Evolutionary conservation across 108 stramenopile genomes (phyloP).

Genomic region (Pseudonitzschia multistriata): DNA sequence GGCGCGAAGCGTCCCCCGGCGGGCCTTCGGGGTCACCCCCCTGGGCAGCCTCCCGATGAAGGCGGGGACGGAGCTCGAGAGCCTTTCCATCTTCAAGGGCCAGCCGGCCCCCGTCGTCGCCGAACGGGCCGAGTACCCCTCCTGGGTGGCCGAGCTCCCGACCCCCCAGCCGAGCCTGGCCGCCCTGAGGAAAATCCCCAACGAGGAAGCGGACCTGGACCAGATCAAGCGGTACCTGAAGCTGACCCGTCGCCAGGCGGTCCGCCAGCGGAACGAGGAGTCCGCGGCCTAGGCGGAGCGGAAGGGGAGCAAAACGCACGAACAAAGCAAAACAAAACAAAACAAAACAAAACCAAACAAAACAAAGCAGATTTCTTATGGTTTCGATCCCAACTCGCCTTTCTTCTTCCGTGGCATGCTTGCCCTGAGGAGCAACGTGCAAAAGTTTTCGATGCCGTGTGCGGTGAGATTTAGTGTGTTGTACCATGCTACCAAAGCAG

Average conservation of each 20-base stretch:
- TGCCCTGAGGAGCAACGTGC: too few relatives aligned
- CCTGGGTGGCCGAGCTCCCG: constrained; percentile 52
- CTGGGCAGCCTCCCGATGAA: constrained; percentile 40
- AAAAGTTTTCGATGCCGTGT: too few relatives aligned
- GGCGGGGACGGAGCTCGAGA: constrained; percentile 52
- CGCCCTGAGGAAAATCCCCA: constrained; percentile 53
- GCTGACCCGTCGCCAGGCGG: constrained; percentile 50
- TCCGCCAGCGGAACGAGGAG: constrained; percentile 56
- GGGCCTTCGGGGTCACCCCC: too few relatives aligned
- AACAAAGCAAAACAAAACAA: not conserved
- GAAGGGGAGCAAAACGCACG: not conserved
- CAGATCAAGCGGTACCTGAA: constrained; percentile 68
- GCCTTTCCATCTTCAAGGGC: constrained; percentile 47
- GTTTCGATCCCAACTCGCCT: too few relatives aligned
- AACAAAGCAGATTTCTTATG: too few relatives aligned
- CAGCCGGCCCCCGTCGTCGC: constrained; percentile 40
- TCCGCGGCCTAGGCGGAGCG: constrained; percentile 19
- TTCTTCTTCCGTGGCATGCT: too few relatives aligned
- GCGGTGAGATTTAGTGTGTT: too few relatives aligned
- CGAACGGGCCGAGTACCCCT: constrained; percentile 56
- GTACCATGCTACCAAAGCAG: too few relatives aligned
- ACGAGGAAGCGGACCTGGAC: constrained; percentile 52
- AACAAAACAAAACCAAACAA: not conserved
- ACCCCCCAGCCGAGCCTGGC: constrained; percentile 50
- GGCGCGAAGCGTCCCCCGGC: too few relatives aligned